These are phyloP conservation scores for Lantana camara DNA, from an alignment of 257 asterid species.

Conservation along the genomic window DNA sequence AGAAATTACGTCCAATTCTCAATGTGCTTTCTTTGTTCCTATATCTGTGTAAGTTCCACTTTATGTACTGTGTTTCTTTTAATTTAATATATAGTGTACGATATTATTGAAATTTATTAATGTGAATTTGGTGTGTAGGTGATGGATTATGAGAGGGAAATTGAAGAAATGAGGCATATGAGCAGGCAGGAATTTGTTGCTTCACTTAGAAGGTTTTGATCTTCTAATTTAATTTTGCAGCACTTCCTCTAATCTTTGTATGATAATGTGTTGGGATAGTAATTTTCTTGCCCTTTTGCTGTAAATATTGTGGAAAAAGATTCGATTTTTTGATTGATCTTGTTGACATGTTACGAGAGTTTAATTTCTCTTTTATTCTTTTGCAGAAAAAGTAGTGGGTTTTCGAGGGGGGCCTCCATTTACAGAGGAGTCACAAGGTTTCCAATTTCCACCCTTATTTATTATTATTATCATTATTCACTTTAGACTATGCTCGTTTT, in stretches of 20 bases:
- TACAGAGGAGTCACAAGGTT: conserved; percentile 98
- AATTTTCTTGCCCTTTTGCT: no score
- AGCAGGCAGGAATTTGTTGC: conserved; percentile 96
- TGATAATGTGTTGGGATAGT: no score
- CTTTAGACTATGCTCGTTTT: no score
- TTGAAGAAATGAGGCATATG: conserved; percentile 86
- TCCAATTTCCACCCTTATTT: background rate
- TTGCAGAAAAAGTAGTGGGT: conserved; percentile 90
- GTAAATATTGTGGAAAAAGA: background rate
- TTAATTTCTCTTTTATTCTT: background rate
- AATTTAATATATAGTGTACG: no score
- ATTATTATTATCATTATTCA: no score
- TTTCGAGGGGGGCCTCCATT: conserved; percentile 89
- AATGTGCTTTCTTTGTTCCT: background rate
- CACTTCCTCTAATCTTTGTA: no score
- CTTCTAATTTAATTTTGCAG: background rate
- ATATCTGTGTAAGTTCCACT: no score
- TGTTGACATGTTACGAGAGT: background rate
- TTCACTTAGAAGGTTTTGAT: conserved; percentile 80
- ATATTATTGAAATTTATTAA: background rate
- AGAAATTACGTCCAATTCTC: background rate
- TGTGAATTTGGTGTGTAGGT: conserved; percentile 35
- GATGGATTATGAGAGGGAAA: conserved; percentile 68
- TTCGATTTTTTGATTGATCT: background rate
- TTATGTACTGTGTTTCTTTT: no score